A percentile compares a stretch with the other conserved stretches of the same genome.
These are phyloP conservation scores for Rhodosporidiobolus odoratus DNA, from an alignment of 768 basidiomycete genomes.

Conservation along the genomic window DNA sequence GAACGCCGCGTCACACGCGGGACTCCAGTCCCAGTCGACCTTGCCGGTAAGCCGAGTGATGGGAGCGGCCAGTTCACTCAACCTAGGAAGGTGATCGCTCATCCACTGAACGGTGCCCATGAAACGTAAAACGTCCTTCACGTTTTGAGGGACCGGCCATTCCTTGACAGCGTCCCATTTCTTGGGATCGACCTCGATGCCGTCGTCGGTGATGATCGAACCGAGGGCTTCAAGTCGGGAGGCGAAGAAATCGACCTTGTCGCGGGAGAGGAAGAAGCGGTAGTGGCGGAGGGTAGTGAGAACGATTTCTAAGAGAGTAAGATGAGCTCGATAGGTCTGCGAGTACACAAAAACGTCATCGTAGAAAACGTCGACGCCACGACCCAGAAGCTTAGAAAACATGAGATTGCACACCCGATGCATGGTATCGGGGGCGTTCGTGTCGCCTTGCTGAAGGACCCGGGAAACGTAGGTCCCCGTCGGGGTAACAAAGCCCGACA, in stretches of 20 bases:
- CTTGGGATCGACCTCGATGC: no score
- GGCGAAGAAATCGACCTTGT: no score
- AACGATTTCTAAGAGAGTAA: conserved; percentile 44
- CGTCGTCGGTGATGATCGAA: no score
- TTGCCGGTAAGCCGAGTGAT: conserved; percentile 10
- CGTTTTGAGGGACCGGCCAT: no score
- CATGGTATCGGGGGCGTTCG: conserved; percentile 53
- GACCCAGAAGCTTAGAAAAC: conserved; percentile 46
- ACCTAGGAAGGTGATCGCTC: conserved; percentile 18
- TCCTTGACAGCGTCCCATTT: no score
- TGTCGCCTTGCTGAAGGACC: conserved; percentile 52
- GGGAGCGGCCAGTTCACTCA: neutral
- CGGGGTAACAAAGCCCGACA: conserved; percentile 47
- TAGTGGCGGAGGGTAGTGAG: conserved; percentile 44
- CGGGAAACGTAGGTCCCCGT: conserved; percentile 49
- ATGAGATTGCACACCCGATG: conserved; percentile 48
- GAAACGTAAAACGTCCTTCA: no score
- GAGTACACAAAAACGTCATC: conserved; percentile 55
- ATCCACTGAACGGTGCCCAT: conserved; percentile 15
- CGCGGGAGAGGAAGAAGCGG: no score
- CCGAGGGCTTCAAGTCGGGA: no score
- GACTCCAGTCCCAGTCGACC: conserved; percentile 18
- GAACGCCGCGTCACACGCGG: conserved; percentile 2
- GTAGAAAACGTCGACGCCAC: conserved; percentile 52
- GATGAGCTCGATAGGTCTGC: conserved; percentile 46